Evolutionary conservation across 2,329 filamentous ascomycete genomes (phyloP).

Genomic region (Scedosporium minutisporum): DNA sequence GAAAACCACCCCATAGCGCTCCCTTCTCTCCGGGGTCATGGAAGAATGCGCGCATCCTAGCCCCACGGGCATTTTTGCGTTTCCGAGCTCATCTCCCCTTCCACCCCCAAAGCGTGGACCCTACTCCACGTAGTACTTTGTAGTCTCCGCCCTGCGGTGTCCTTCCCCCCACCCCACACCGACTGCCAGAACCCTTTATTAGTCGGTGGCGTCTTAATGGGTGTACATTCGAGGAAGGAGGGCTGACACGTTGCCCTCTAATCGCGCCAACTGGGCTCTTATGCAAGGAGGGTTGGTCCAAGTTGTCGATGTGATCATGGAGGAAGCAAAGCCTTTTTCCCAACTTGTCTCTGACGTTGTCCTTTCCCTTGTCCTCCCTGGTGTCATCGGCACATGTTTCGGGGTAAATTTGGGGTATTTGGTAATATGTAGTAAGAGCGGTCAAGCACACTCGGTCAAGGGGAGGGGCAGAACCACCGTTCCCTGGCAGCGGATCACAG

Average conservation of each 20-base stretch:
- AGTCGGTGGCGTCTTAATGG: neutral
- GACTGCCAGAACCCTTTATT: neutral
- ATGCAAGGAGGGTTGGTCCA: neutral
- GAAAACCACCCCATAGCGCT: neutral
- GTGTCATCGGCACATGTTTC: neutral
- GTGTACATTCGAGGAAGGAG: neutral
- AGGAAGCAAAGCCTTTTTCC: neutral
- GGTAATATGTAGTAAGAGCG: neutral
- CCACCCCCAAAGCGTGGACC: too few species aligned
- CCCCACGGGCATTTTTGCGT: too few species aligned
- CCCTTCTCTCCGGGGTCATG: too few species aligned
- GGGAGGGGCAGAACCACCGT: neutral
- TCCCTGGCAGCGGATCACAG: neutral
- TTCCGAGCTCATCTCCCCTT: too few species aligned
- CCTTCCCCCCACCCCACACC: too few species aligned
- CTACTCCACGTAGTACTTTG: too few species aligned
- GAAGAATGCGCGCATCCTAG: too few species aligned
- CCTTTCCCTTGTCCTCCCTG: neutral
- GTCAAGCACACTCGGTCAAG: conserved; percentile 1
- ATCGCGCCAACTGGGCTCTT: neutral
- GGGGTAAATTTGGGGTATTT: neutral
- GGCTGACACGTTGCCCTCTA: neutral
- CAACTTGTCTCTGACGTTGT: neutral
- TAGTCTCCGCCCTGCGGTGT: too few species aligned
- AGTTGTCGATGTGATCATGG: neutral